phyloP scores from a whole-genome alignment of 148 eudicot genomes.

The Nepenthes gracilis region DNA sequence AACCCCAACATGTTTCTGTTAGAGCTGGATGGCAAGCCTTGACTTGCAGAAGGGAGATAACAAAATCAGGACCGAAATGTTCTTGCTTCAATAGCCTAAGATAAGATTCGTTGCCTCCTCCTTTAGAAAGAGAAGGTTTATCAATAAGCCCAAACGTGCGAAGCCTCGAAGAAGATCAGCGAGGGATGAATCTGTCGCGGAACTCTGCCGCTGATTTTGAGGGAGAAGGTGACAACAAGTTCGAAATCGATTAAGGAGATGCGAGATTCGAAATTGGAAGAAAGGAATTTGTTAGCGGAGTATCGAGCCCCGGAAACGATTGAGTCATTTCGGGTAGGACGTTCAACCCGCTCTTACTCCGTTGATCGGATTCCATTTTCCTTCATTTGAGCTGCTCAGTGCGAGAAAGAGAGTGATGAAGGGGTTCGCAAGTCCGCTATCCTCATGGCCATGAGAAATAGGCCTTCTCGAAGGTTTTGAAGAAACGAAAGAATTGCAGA shows the following conservation, averaged over 20 bases:
- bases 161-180: conserved; percentile 86
- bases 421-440: too few relatives aligned
- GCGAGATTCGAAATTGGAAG: conserved; percentile 6
- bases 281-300: conserved; percentile 1
- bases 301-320: conserved; percentile 38
- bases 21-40: conserved; percentile 48
- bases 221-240: conserved; percentile 27
- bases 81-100: conserved; percentile 52
- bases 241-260: conserved; percentile 26
- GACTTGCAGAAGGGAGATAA: conserved; percentile 61
- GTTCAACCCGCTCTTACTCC: conserved; percentile 74
- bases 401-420: too few relatives aligned
- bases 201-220: conserved; percentile 24
- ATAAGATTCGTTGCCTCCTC: conserved; percentile 55
- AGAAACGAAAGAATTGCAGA: too few relatives aligned
- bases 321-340: conserved; percentile 66
- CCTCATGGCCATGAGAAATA: too few relatives aligned
- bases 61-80: conserved; percentile 74
- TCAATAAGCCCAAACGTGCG: conserved; percentile 64
- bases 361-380: conserved; percentile 47
- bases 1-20: conserved; percentile 76
- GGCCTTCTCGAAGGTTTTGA: too few relatives aligned
- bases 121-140: conserved; percentile 39
- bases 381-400: background rate
- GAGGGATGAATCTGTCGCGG: conserved; percentile 85